Percentiles rank a stretch among this genome's conserved stretches.
These are phyloP conservation scores for Jatropha curcas DNA, from an alignment of 345 rosid genomes.

Conservation along the genomic window DNA sequence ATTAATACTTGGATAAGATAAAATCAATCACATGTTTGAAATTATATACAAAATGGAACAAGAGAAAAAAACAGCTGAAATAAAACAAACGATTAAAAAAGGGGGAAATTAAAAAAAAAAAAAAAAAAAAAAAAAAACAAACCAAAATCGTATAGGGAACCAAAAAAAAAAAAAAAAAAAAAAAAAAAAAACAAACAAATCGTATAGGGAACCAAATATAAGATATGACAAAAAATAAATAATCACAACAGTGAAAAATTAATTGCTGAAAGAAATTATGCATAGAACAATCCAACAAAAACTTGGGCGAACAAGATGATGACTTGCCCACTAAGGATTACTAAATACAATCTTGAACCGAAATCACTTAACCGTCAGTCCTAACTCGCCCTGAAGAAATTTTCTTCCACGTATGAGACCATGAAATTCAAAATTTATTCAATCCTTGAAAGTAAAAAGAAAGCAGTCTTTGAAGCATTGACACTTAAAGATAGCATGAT, in stretches of 20 bases:
- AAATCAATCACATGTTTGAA: constrained; percentile 12
- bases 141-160: too few species aligned
- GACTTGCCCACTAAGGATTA: background rate
- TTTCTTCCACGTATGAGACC: background rate
- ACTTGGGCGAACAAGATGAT: background rate
- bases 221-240: background rate
- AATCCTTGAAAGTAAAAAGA: background rate
- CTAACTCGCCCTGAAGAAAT: background rate
- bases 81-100: too few species aligned
- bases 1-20: constrained; percentile 15
- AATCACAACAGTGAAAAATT: background rate
- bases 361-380: background rate
- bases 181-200: too few species aligned
- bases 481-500: background rate
- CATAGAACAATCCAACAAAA: too few species aligned
- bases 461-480: background rate
- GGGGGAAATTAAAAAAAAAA: background rate
- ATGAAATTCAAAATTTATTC: background rate
- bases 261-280: background rate
- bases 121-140: background rate
- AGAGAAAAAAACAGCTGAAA: background rate
- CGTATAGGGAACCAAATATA: background rate
- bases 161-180: too few species aligned
- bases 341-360: background rate
- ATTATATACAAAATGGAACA: background rate